These are phyloP conservation scores for Nicotiana sylvestris DNA, from an alignment of 257 asterid genomes.

Conservation along the genomic window DNA sequence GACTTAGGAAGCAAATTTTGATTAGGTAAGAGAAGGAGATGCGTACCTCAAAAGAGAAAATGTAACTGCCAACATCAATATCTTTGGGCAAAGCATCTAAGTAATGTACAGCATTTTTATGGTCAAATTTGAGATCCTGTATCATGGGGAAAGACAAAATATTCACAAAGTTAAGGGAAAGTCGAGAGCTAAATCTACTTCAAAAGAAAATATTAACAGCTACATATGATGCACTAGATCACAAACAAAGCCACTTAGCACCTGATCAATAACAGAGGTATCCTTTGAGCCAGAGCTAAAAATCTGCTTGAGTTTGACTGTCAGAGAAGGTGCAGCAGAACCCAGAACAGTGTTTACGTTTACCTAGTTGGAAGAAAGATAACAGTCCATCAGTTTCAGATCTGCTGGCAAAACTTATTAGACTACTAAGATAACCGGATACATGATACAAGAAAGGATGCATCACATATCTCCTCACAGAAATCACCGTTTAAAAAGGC, in stretches of 20 bases:
- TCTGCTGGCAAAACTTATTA: background rate
- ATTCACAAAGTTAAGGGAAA: background rate
- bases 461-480: background rate
- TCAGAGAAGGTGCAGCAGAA: constrained; percentile 65
- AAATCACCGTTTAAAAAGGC: background rate
- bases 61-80: constrained; percentile 67
- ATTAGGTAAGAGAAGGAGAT: background rate
- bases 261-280: constrained; percentile 82
- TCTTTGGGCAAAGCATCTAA: constrained; percentile 61
- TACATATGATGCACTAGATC: constrained; percentile 17
- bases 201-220: background rate
- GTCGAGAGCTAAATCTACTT: background rate
- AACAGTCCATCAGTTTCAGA: constrained; percentile 8
- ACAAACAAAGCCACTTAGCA: constrained; percentile 22
- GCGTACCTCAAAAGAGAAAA: constrained; percentile 79
- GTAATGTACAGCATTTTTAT: constrained; percentile 52
- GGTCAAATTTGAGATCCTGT: constrained; percentile 77
- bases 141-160: constrained; percentile 20
- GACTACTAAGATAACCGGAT: background rate
- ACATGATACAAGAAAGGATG: constrained; percentile 2
- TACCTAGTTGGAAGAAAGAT: constrained; percentile 43
- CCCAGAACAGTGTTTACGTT: constrained; percentile 77
- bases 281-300: constrained; percentile 74
- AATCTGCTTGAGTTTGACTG: constrained; percentile 86
- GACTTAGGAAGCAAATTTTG: background rate